Evolutionary conservation across 2,329 filamentous ascomycete species (phyloP).

Genomic region (Cordyceps tenuipes): DNA sequence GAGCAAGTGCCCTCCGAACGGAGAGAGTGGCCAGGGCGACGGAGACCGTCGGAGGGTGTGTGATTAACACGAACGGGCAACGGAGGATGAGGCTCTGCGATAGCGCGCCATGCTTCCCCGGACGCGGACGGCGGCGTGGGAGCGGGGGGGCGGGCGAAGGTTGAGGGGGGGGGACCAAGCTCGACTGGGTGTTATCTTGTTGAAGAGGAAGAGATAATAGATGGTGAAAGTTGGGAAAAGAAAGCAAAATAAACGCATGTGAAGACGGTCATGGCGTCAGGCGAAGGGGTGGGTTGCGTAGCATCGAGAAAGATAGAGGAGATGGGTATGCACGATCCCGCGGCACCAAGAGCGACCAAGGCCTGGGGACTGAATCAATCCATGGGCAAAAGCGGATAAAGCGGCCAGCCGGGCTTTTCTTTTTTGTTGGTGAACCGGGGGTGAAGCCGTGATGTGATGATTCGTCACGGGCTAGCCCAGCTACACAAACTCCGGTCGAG

Average conservation of each 20-base stretch:
- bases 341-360: background rate
- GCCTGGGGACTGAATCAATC: background rate
- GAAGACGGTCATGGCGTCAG: background rate
- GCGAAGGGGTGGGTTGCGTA: background rate
- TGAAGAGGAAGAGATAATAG: background rate
- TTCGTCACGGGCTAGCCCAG: background rate
- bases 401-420: background rate
- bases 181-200: background rate
- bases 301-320: background rate
- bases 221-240: background rate
- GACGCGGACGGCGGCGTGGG: background rate
- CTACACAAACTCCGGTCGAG: background rate
- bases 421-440: background rate
- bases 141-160: background rate
- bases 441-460: background rate
- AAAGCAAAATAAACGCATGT: background rate
- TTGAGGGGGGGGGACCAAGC: background rate
- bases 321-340: background rate
- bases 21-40: background rate
- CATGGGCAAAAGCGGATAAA: background rate
- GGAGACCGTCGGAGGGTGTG: slow-evolving; percentile 1
- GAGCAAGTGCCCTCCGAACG: background rate
- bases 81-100: background rate
- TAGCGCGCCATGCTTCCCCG: background rate
- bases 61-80: background rate